Evolutionary conservation across 345 rosid species (phyloP).

Genomic region (Gossypium australe): DNA sequence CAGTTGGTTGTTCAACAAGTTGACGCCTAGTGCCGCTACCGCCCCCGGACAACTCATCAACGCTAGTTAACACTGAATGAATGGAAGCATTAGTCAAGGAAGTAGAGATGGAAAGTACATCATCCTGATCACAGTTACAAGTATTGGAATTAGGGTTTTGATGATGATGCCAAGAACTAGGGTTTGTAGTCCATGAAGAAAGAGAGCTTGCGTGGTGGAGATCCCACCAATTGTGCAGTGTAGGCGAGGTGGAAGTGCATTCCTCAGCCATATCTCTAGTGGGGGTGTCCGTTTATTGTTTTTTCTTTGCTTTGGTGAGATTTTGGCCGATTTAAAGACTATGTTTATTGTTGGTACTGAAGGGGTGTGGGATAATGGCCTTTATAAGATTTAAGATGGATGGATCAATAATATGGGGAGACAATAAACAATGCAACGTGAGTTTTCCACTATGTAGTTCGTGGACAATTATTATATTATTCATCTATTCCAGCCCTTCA

Average conservation of each 20-base stretch:
- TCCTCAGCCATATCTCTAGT: conserved; percentile 40
- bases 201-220: conserved; percentile 49
- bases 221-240: conserved; percentile 55
- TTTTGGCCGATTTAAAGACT: conserved; percentile 34
- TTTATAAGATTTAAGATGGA: conserved; percentile 1
- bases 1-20: conserved; percentile 22
- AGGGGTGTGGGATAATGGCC: conserved; percentile 28
- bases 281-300: not conserved
- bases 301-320: conserved; percentile 21
- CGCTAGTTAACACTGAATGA: conserved; percentile 51
- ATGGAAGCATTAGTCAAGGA: conserved; percentile 52
- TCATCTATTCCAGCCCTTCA: not conserved
- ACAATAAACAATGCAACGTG: conserved; percentile 59
- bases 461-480: conserved; percentile 38
- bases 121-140: conserved; percentile 47
- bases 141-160: conserved; percentile 48
- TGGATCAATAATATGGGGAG: conserved; percentile 32
- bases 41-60: conserved; percentile 42
- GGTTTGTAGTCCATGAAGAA: conserved; percentile 32
- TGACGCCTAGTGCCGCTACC: conserved; percentile 10
- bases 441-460: conserved; percentile 52
- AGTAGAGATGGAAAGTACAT: conserved; percentile 39
- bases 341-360: conserved; percentile 39
- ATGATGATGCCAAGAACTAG: conserved; percentile 22
- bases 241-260: conserved; percentile 33